These are phyloP conservation scores for Talaromyces stipitatus DNA, from an alignment of 495 filamentous ascomycete species.

Conservation along the genomic window DNA sequence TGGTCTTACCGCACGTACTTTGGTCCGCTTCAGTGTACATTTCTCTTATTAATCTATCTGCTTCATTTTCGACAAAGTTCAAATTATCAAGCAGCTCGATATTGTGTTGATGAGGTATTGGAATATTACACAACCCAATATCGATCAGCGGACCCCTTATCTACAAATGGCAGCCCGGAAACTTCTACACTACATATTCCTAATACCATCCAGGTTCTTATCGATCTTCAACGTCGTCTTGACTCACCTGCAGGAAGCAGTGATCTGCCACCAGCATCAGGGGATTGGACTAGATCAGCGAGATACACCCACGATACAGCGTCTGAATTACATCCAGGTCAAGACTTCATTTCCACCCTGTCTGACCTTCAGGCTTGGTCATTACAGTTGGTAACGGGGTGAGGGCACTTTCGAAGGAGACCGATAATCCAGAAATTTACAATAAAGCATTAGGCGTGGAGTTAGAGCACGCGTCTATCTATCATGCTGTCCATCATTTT, in stretches of 20 bases:
- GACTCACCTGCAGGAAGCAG: background rate
- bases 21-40: conserved; percentile 7
- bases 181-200: background rate
- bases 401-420: background rate
- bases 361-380: background rate
- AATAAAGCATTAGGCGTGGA: too few species aligned
- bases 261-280: background rate
- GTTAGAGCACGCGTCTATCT: too few species aligned
- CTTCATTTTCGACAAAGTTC: background rate
- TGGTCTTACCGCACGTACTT: conserved; percentile 10
- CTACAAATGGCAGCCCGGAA: background rate
- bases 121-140: background rate
- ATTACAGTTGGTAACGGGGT: background rate
- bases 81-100: background rate
- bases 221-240: background rate
- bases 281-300: background rate
- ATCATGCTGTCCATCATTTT: too few species aligned
- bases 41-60: conserved; percentile 6
- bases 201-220: background rate
- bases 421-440: background rate
- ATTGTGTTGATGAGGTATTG: background rate
- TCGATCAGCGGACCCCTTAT: background rate
- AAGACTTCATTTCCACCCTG: background rate
- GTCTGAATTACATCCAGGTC: background rate
- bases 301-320: background rate